Conservation (phyloP, 1,284 basidiomycete species). For the Trametes versicolor region DNA sequence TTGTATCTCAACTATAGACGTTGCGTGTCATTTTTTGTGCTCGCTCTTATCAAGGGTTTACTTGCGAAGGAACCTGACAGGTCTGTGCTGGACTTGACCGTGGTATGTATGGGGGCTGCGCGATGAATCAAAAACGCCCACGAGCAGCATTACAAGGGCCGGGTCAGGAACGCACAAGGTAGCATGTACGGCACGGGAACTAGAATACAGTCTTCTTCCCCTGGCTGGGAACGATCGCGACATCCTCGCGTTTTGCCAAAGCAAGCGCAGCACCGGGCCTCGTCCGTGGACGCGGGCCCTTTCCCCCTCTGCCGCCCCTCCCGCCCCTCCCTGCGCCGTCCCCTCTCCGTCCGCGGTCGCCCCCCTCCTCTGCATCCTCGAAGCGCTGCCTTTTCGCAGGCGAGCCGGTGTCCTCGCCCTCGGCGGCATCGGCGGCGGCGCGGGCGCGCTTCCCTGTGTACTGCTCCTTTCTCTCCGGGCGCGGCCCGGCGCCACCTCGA, state of each 20-base stretch:
- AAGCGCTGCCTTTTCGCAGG: constrained; percentile 34
- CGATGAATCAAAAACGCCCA: too few species aligned
- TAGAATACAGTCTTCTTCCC: constrained; percentile 89
- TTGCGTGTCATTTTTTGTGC: too few species aligned
- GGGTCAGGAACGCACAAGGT: too few species aligned
- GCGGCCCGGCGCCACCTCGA: constrained; percentile 59
- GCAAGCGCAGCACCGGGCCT: constrained; percentile 94
- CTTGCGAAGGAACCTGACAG: too few species aligned
- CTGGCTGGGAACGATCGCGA: constrained; percentile 81
- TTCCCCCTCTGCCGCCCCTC: constrained; percentile 18
- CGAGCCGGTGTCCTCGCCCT: constrained; percentile 15
- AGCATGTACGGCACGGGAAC: constrained; percentile 1
- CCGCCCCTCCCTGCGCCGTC: constrained; percentile 14
- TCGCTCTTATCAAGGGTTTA: too few species aligned
- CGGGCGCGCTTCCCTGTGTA: constrained; percentile 24
- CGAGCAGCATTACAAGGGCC: too few species aligned
- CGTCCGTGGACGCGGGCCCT: constrained; percentile 53
- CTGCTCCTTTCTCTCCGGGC: constrained; percentile 36
- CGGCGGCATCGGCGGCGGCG: constrained; percentile 3
- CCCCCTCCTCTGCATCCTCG: constrained; percentile 18
- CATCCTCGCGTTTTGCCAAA: constrained; percentile 85
- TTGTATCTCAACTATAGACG: too few species aligned
- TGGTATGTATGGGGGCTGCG: too few species aligned
- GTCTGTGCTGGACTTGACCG: too few species aligned
- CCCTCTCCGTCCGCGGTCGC: constrained; percentile 4